These are phyloP conservation scores for Imleria badia DNA, from an alignment of 768 basidiomycete species.

Conservation along the genomic window DNA sequence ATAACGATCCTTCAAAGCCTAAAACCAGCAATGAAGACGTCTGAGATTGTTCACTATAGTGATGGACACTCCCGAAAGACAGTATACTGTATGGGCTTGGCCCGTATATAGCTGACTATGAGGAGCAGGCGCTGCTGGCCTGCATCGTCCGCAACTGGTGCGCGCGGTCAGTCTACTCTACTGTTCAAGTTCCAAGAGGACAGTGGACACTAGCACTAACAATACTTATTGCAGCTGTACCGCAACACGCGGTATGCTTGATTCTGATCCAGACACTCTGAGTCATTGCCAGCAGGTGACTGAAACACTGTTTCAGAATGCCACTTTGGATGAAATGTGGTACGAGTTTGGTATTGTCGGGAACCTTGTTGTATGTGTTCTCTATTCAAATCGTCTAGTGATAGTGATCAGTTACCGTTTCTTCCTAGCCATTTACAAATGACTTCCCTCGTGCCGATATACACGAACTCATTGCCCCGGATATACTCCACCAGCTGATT, in stretches of 20 bases:
- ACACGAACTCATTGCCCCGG: slow-evolving; percentile 16
- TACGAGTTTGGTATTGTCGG: slow-evolving; percentile 26
- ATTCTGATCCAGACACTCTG: not conserved
- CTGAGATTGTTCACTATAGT: slow-evolving; percentile 22
- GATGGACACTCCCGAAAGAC: slow-evolving; percentile 30
- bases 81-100: slow-evolving; percentile 3
- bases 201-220: not conserved
- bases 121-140: not conserved
- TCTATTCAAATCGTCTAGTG: not conserved
- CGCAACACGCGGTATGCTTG: not conserved
- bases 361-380: slow-evolving; percentile 24
- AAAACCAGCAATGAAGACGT: slow-evolving; percentile 25
- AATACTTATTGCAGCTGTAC: not conserved
- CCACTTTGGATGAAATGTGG: slow-evolving; percentile 19
- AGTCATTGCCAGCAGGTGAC: not conserved
- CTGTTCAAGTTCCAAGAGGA: slow-evolving; percentile 26
- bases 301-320: not conserved
- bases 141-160: slow-evolving; percentile 1
- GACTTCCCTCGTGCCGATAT: slow-evolving; percentile 36
- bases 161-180: not conserved
- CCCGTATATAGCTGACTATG: slow-evolving; percentile 2
- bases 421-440: slow-evolving; percentile 33
- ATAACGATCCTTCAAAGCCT: slow-evolving; percentile 18
- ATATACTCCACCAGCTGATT: slow-evolving; percentile 6
- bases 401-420: not conserved